Evolutionary conservation across 2,329 filamentous ascomycete genomes (phyloP).

Genomic region (Didymella pinodella): DNA sequence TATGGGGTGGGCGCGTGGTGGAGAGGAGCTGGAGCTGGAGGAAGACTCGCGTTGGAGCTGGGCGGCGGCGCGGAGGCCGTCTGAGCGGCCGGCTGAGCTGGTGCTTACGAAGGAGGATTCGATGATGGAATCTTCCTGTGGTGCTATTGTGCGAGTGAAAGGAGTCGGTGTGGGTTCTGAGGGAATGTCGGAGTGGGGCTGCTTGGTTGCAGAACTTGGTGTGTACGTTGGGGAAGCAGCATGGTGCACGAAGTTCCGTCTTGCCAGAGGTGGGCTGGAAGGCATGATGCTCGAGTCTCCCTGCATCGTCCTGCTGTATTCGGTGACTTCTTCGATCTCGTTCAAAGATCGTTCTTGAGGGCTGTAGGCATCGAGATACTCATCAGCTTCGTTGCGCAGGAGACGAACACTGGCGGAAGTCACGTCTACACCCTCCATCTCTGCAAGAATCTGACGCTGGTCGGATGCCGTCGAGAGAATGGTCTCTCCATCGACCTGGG

Average conservation of each 20-base stretch:
- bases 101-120: conserved; percentile 17
- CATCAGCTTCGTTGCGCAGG: conserved; percentile 46
- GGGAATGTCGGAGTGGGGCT: conserved; percentile 1
- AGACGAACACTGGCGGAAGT: conserved; percentile 39
- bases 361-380: conserved; percentile 45
- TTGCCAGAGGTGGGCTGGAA: conserved; percentile 36
- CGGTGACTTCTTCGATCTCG: conserved; percentile 48
- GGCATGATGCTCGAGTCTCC: conserved; percentile 27
- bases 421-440: conserved; percentile 40
- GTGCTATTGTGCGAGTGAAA: conserved; percentile 16
- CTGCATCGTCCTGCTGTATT: conserved; percentile 38
- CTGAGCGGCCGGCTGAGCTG: conserved; percentile 20
- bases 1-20: conserved; percentile 37
- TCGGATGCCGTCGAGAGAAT: conserved; percentile 41
- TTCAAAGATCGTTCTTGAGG: conserved; percentile 43
- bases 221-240: conserved; percentile 25
- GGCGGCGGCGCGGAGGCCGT: conserved; percentile 9
- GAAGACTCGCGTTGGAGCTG: conserved; percentile 18
- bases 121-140: background rate
- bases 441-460: conserved; percentile 40
- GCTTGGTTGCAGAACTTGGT: conserved; percentile 9
- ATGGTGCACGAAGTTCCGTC: conserved; percentile 29
- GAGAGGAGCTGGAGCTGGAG: conserved; percentile 18
- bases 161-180: conserved; percentile 24
- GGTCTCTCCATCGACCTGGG: conserved; percentile 38